These are phyloP conservation scores for Colletotrichum echinochloae DNA, from an alignment of 2,329 filamentous ascomycete genomes.

Conservation along the genomic window DNA sequence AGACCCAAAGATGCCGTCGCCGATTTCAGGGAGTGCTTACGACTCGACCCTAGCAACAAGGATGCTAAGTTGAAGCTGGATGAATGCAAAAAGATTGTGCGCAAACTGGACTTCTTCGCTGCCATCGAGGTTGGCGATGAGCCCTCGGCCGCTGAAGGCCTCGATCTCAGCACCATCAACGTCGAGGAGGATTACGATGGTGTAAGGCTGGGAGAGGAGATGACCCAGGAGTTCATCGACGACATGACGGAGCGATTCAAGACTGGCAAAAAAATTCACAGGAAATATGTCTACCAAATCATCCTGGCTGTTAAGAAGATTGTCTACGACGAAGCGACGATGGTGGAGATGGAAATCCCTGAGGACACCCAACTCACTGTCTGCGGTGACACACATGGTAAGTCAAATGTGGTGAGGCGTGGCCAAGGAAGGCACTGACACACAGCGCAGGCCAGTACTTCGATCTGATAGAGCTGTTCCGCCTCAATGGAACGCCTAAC, in stretches of 20 bases:
- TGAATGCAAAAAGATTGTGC: constrained; percentile 95
- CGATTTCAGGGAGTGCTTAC: constrained; percentile 92
- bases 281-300: constrained; percentile 98
- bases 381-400: constrained; percentile 96
- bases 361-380: constrained; percentile 86
- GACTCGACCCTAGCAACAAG: constrained; percentile 87
- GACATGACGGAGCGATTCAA: constrained; percentile 98
- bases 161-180: constrained; percentile 87
- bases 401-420: constrained; percentile 41
- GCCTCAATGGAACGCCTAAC: constrained; percentile 85
- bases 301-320: constrained; percentile 90
- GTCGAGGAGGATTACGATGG: constrained; percentile 91
- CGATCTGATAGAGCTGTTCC: constrained; percentile 95
- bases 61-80: constrained; percentile 91
- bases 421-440: constrained; percentile 42
- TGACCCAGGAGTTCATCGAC: constrained; percentile 97
- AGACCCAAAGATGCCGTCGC: constrained; percentile 87
- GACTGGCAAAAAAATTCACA: constrained; percentile 92
- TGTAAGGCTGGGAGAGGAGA: constrained; percentile 78
- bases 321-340: constrained; percentile 91
- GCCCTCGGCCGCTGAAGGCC: constrained; percentile 89
- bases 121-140: constrained; percentile 95
- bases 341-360: constrained; percentile 92
- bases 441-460: constrained; percentile 86
- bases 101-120: constrained; percentile 90